Conservation (phyloP, 2,329 filamentous ascomycete species). For the Diaporthe ilicicola region DNA sequence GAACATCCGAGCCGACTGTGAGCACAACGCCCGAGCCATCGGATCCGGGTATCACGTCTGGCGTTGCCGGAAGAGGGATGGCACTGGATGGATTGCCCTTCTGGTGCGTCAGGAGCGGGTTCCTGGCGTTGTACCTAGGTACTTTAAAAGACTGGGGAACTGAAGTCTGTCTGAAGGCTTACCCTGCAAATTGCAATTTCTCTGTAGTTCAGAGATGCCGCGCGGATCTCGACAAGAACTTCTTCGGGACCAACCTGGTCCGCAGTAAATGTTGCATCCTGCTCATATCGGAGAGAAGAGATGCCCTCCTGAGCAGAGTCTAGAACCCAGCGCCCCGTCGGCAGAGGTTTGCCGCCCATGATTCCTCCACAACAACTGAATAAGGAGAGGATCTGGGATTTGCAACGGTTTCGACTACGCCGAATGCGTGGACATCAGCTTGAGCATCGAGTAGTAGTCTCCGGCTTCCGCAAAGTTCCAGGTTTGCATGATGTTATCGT, state of each 20-base stretch:
- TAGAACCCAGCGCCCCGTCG: constrained; percentile 20
- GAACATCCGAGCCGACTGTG: constrained; percentile 62
- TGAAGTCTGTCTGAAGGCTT: background rate
- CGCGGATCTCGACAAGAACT: constrained; percentile 66
- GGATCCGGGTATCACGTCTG: constrained; percentile 44
- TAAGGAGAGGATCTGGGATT: background rate
- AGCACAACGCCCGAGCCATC: constrained; percentile 54
- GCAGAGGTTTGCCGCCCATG: background rate
- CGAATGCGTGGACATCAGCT: background rate
- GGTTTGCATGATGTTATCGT: too few species aligned
- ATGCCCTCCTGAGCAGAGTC: constrained; percentile 24
- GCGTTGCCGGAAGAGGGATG: constrained; percentile 29
- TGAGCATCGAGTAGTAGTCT: too few species aligned
- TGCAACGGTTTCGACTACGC: background rate
- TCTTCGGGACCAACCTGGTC: constrained; percentile 62
- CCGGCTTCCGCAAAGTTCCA: too few species aligned
- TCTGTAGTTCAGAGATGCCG: constrained; percentile 58
- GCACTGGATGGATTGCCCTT: constrained; percentile 19
- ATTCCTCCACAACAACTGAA: background rate
- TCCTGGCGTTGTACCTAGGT: background rate
- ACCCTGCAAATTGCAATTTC: constrained; percentile 53
- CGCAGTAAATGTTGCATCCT: background rate
- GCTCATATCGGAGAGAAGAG: constrained; percentile 16
- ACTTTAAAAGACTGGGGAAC: background rate
- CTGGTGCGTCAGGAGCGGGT: background rate